phyloP scores from a whole-genome alignment of 208 protist species.

The Balamuthia mandrillaris region DNA sequence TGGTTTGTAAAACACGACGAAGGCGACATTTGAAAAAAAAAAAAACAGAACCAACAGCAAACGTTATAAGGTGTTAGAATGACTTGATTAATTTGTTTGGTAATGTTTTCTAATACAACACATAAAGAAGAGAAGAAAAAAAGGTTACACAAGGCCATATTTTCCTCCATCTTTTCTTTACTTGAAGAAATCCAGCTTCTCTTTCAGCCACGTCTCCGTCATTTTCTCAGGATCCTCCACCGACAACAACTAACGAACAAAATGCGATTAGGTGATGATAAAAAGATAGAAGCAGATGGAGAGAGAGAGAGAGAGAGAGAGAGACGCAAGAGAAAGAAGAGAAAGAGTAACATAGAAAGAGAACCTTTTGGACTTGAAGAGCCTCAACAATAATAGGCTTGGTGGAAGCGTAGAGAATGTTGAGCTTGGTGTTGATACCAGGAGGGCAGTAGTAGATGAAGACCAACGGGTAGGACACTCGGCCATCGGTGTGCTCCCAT shows the following conservation, averaged over 20 bases:
- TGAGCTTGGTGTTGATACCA: conserved; percentile 34
- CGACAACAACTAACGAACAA: neutral
- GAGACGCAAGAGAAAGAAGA: neutral
- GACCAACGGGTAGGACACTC: neutral
- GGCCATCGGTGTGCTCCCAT: conserved; percentile 16
- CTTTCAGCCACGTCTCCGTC: conserved; percentile 13
- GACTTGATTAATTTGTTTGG: neutral
- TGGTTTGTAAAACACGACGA: neutral
- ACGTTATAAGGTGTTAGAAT: neutral
- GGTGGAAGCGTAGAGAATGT: conserved; percentile 31
- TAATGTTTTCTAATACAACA: neutral
- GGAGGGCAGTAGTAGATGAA: conserved; percentile 25
- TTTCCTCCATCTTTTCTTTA: neutral
- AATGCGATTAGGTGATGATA: neutral
- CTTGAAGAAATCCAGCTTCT: conserved; percentile 35
- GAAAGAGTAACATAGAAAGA: neutral
- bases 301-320: neutral
- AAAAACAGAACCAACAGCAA: neutral
- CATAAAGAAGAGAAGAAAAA: neutral
- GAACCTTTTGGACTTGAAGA: conserved; percentile 14
- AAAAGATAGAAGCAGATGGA: neutral
- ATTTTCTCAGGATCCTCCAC: neutral
- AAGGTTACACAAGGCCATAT: neutral
- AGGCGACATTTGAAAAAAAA: neutral
- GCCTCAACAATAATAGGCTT: conserved; percentile 6